A percentile compares a stretch with the other conserved stretches of the same genome.
Conservation (phyloP, 176 grass and related monocot genomes). For the Poa annua region DNA sequence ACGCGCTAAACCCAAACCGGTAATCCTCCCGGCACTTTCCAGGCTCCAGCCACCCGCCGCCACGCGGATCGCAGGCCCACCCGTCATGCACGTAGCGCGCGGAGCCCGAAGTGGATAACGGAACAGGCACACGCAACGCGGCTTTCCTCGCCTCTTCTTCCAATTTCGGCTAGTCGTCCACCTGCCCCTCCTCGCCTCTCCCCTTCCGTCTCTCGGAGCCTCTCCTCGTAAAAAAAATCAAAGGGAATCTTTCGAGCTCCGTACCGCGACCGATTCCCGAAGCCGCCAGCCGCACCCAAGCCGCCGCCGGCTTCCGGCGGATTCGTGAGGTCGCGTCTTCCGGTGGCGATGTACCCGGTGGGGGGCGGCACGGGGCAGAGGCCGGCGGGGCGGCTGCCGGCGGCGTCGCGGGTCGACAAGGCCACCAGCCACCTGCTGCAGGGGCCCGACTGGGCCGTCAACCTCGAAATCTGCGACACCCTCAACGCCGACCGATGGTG, state of each 20-base stretch:
- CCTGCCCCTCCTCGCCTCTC: background rate
- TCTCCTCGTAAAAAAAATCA: constrained; percentile 29
- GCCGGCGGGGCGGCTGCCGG: constrained; percentile 46
- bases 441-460: constrained; percentile 93
- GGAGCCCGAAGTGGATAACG: no score
- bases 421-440: constrained; percentile 90
- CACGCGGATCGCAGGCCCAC: no score
- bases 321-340: no score
- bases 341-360: constrained; percentile 23
- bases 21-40: no score
- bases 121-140: no score
- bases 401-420: constrained; percentile 79
- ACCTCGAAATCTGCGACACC: constrained; percentile 93
- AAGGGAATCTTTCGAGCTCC: constrained; percentile 43
- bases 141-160: no score
- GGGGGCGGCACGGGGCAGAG: constrained; percentile 10
- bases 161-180: constrained; percentile 19
- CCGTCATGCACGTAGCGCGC: no score
- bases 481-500: constrained; percentile 85
- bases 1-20: no score
- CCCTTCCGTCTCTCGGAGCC: background rate
- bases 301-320: background rate
- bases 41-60: no score
- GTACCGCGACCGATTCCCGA: constrained; percentile 37
- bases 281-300: background rate